Base-by-base conservation (phyloP, 495 filamentous ascomycete species). In the Lichenothelia convexa region DNA sequence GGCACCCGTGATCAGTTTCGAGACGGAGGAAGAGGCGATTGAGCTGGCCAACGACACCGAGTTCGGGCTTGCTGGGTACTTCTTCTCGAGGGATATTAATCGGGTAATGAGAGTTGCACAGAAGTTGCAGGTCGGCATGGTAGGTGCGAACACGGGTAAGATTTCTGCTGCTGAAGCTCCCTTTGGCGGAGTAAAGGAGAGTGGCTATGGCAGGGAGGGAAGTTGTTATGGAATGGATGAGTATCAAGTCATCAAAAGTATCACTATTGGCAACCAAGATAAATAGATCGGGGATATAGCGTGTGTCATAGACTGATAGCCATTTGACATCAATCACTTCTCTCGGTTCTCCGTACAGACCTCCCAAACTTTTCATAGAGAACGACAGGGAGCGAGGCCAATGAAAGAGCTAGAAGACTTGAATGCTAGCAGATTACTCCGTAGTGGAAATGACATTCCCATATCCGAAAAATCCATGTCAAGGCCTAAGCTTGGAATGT, bases 1-100 rank as follows among this genome's bases (percentile, higher is more conserved):
- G 4, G 80, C 82, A 3, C 80, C 74, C 1, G 52, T 93, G n/a
- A 86, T 86, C 59, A 65, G 67, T 22, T 93, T 93, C 50, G 66
- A 75, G 31, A 78, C 70, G 0, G 84, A 93, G 57, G 71, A 80
- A 45, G 83, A 93, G 52, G 84, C 87, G 3, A 69, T 92, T 15
- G 65, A 71, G 21, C 55, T 89, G 32, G 42, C 45, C 2, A 45
- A 45, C 26, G 43, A 45, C 26, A 41, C 27, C 30, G 35, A 48
- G 27, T 50, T 58, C 43, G 53, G 54, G 11, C 45, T 58, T 6
- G 43, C 34, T 5, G 35, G 40, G 29, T 45, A 38, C 26, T 29
- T 45, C 4, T 34, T 45, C 16, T 42, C 40, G 5, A 34, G 42
- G 26, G 39, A 45, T 18, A 43, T 45, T 30, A 34, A 33, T 12